Percentiles rank a stretch among this genome's conserved stretches.
Evolutionary conservation across 1,284 basidiomycete genomes (phyloP).

Genomic region (Mycena sp.): DNA sequence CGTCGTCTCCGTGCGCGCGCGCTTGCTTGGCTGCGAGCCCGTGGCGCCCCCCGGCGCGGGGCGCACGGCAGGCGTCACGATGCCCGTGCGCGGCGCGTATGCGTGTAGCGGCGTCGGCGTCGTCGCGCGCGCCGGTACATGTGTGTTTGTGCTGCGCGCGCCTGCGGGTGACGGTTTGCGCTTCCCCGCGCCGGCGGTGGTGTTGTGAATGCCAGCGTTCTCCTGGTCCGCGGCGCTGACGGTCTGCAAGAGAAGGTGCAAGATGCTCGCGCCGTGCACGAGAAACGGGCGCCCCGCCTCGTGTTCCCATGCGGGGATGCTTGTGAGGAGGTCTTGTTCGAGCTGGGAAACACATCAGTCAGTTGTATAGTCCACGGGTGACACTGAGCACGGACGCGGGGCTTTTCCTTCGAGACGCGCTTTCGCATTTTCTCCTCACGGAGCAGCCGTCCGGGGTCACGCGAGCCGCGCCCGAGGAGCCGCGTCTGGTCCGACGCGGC

Average conservation of each 20-base stretch:
- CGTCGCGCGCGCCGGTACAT: slow-evolving; percentile 67
- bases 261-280: slow-evolving; percentile 86
- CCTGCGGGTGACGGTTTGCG: slow-evolving; percentile 38
- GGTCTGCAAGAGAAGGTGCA: slow-evolving; percentile 81
- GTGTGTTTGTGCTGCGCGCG: slow-evolving; percentile 54
- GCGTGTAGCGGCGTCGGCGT: slow-evolving; percentile 59
- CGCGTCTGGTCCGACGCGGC: slow-evolving; percentile 83
- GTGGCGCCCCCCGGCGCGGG: slow-evolving; percentile 21
- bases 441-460: slow-evolving; percentile 82
- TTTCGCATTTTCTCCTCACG: slow-evolving; percentile 99
- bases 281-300: slow-evolving; percentile 82
- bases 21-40: slow-evolving; percentile 23
- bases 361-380: slow-evolving; percentile 6
- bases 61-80: slow-evolving; percentile 66
- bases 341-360: slow-evolving; percentile 59
- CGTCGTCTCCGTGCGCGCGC: slow-evolving; percentile 25
- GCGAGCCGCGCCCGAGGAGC: slow-evolving; percentile 78
- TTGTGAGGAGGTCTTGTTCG: slow-evolving; percentile 85
- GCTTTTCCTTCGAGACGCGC: slow-evolving; percentile 94
- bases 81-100: slow-evolving; percentile 49
- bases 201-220: slow-evolving; percentile 48
- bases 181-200: too few relatives aligned
- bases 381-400: slow-evolving; percentile 70
- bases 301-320: slow-evolving; percentile 91
- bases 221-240: slow-evolving; percentile 79